Percentiles rank a stretch among this genome's conserved stretches.
phyloP scores from a whole-genome alignment of 75 land plant genomes.

The Ceratopteris richardii region DNA sequence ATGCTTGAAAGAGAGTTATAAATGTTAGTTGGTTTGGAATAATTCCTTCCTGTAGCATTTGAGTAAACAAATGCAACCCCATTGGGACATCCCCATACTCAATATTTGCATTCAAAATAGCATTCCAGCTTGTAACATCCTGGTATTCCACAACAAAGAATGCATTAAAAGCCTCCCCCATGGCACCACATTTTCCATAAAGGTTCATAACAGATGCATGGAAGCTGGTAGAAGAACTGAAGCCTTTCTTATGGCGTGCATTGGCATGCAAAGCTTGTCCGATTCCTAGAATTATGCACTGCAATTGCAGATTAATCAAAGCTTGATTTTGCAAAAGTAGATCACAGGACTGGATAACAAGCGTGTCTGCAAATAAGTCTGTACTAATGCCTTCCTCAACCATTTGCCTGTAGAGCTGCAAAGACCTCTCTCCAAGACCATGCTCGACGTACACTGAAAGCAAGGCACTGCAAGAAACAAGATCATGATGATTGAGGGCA shows the following conservation, averaged over 20 bases:
- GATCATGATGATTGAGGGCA: conserved; percentile 3
- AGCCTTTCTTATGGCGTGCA: background rate
- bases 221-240: conserved; percentile 5
- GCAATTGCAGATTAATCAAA: background rate
- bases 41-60: conserved; percentile 20
- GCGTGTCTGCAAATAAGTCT: background rate
- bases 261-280: conserved; percentile 4
- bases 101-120: conserved; percentile 19
- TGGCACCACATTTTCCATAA: conserved; percentile 12
- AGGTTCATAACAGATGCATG: conserved; percentile 7
- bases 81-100: conserved; percentile 12
- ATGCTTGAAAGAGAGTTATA: conserved; percentile 17
- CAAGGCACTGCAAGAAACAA: conserved; percentile 12
- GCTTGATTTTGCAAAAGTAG: background rate
- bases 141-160: background rate
- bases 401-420: conserved; percentile 5
- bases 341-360: conserved; percentile 4
- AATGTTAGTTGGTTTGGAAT: conserved; percentile 18
- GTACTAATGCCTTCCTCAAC: background rate
- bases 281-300: background rate
- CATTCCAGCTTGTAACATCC: conserved; percentile 25
- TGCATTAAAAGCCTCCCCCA: conserved; percentile 9
- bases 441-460: conserved; percentile 14
- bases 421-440: conserved; percentile 1
- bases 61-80: conserved; percentile 12